Evolutionary conservation across 306 rosid genomes (phyloP), one percentile per base, ranked within the genome.

Genomic region (Benincasa hispida): DNA sequence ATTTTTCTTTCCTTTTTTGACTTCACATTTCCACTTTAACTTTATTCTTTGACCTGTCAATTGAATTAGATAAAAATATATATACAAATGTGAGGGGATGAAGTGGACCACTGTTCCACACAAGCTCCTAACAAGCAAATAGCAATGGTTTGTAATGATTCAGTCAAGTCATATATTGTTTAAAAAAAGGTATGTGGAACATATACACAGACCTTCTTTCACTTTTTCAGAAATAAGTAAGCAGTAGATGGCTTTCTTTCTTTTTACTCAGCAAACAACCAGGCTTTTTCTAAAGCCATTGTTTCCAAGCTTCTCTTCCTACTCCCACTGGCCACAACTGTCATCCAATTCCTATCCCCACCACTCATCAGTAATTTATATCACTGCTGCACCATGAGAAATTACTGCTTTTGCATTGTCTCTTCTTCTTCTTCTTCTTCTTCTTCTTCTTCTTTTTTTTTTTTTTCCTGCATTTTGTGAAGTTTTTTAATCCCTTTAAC

Each of bases 201-300:
- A n/a, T n/a, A n/a, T n/a, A n/a, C 24, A 25, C 76, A 70, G 58
- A 17, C 54, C 32, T 47, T 47, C 76, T 5, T 47, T 70, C 37
- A 42, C 76, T 70, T 70, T 70, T 70, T 70, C 76, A 70, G 76
- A 70, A 70, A 21, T 39, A 70, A 22, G 35, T 42, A 68, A 68
- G 56, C 75, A 68, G 75, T 45, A 22, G 39, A 47, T 22, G 55
- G 19, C 58, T 14, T 47, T 18, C 17, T 7, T 14, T 32, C 14
- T 56, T 21, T 1, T 66, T 21, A 11, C 51, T 37, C 51, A n/a
- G 57, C 11, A 47, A 70, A 69, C 28, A 70, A 70, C 41, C 58
- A 25, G 57, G 76, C 76, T 70, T 70, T 70, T 70, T 47, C 57
- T 70, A 70, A 70, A 70, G 76, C 56, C 76, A 47, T 70, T 27